Conservation (phyloP, 208 protist species). For the Trypanosoma melophagium region DNA sequence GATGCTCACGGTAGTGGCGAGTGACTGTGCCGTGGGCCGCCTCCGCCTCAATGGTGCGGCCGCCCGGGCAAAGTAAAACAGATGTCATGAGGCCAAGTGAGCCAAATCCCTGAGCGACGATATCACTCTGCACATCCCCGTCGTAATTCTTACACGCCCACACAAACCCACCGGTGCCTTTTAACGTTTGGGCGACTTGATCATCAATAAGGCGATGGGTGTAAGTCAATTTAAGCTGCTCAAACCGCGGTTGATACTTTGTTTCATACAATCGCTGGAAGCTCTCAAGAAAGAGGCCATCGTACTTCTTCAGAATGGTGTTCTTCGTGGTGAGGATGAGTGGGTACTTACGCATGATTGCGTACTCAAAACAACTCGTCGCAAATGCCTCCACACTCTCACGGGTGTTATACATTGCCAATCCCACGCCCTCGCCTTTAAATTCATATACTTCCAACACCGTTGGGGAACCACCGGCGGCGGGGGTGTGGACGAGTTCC, state of each 20-base stretch:
- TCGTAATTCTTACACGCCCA: slow-evolving; percentile 99
- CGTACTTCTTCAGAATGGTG: slow-evolving; percentile 98
- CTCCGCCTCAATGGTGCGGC: slow-evolving; percentile 97
- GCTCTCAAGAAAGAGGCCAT: slow-evolving; percentile 96
- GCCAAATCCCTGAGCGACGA: slow-evolving; percentile 97
- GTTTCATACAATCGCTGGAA: slow-evolving; percentile 94
- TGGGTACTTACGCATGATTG: slow-evolving; percentile 87
- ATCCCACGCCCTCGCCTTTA: slow-evolving; percentile 78
- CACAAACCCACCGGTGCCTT: slow-evolving; percentile 93
- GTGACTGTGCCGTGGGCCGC: slow-evolving; percentile 98
- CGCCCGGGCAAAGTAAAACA: slow-evolving; percentile 96
- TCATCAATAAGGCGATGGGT: slow-evolving; percentile 98
- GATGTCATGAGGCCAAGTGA: slow-evolving; percentile 98
- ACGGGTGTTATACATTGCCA: slow-evolving; percentile 97
- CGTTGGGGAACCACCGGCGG: slow-evolving; percentile 60
- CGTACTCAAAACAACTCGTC: slow-evolving; percentile 93
- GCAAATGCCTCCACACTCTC: slow-evolving; percentile 96
- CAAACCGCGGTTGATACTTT: slow-evolving; percentile 87
- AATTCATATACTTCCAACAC: slow-evolving; percentile 91
- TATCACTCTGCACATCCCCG: slow-evolving; percentile 98
- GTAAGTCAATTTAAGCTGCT: slow-evolving; percentile 89
- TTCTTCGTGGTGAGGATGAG: slow-evolving; percentile 97
- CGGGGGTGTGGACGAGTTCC: slow-evolving; percentile 92
- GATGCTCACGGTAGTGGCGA: slow-evolving; percentile 96
- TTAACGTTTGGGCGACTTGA: slow-evolving; percentile 96